Conservation (phyloP, 225 moss, liverwort and hornwort species). For the Polytrichum commune region DNA sequence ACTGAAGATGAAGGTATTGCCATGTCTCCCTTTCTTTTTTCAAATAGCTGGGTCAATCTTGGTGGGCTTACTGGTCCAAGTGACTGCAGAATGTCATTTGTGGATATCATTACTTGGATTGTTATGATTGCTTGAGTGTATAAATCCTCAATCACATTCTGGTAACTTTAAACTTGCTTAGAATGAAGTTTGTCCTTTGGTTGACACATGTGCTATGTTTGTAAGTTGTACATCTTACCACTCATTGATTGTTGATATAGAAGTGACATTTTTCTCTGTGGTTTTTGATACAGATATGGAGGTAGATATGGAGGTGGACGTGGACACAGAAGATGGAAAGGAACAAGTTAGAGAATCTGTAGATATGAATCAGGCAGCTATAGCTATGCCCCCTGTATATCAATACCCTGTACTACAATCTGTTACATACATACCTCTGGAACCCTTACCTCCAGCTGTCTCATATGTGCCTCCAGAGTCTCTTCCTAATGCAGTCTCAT, state of each 20-base stretch:
- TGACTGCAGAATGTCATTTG: too few species aligned
- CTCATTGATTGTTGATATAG: not conserved
- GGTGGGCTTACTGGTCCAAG: not conserved
- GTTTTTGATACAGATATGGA: slow-evolving; percentile 42
- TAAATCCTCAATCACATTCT: too few species aligned
- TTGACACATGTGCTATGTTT: too few species aligned
- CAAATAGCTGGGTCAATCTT: not conserved
- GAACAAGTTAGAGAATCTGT: slow-evolving; percentile 10
- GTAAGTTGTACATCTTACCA: too few species aligned
- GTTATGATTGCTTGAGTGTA: too few species aligned
- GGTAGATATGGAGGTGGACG: slow-evolving; percentile 68
- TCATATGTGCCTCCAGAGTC: slow-evolving; percentile 25
- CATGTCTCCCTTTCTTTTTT: not conserved
- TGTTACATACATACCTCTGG: slow-evolving; percentile 21
- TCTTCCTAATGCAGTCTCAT: slow-evolving; percentile 18
- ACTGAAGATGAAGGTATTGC: slow-evolving; percentile 41
- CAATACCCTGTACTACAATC: slow-evolving; percentile 20
- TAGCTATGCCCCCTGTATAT: slow-evolving; percentile 8
- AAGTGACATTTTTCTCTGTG: not conserved
- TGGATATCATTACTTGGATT: too few species aligned
- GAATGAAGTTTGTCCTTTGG: too few species aligned
- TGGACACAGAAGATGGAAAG: slow-evolving; percentile 45
- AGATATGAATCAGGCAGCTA: slow-evolving; percentile 18
- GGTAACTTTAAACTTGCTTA: too few species aligned
- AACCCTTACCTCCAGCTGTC: slow-evolving; percentile 16